Conservation (phyloP, 805 yeast genomes). For the Sungouiella thailandica region DNA sequence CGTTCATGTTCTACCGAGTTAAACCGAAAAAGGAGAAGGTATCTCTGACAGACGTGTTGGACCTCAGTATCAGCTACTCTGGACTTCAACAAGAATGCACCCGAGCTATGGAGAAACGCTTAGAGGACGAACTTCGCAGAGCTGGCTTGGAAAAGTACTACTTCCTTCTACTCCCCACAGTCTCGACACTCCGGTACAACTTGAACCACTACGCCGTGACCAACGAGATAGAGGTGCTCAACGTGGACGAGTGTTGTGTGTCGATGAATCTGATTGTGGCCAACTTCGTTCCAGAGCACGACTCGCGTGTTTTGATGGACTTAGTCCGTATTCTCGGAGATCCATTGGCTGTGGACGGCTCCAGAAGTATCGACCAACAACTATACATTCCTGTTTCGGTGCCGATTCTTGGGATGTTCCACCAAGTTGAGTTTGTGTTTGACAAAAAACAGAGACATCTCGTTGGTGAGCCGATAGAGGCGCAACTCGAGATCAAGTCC, state of each 20-base stretch:
- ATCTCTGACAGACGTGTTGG: conserved; percentile 31
- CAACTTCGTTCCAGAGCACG: conserved; percentile 6
- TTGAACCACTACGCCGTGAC: conserved; percentile 27
- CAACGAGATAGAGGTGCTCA: conserved; percentile 14
- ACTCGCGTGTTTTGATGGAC: conserved; percentile 4
- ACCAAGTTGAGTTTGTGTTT: conserved; percentile 46
- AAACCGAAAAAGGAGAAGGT: conserved; percentile 17
- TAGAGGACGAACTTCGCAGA: conserved; percentile 3
- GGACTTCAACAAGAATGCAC: conserved; percentile 44
- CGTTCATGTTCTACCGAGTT: conserved; percentile 56
- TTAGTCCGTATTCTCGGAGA: conserved; percentile 4
- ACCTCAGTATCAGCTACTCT: conserved; percentile 41
- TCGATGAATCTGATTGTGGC: conserved; percentile 12
- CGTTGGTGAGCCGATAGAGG: conserved; percentile 61
- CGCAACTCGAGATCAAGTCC: conserved; percentile 40
- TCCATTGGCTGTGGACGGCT: conserved; percentile 1
- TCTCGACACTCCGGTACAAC: conserved; percentile 22
- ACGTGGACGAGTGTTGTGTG: conserved; percentile 13
- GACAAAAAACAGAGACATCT: conserved; percentile 39
- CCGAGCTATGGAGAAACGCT: conserved; percentile 7
- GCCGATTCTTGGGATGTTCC: conserved; percentile 58
- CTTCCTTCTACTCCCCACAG: conserved; percentile 13
- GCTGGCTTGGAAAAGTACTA: conserved; percentile 15
- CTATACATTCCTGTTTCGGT: conserved; percentile 54
- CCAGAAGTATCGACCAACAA: conserved; percentile 1